Percentiles rank a stretch among this genome's conserved stretches.
These are phyloP conservation scores for Zygoascus biomembranicola DNA, from an alignment of 805 yeast species.

Conservation along the genomic window DNA sequence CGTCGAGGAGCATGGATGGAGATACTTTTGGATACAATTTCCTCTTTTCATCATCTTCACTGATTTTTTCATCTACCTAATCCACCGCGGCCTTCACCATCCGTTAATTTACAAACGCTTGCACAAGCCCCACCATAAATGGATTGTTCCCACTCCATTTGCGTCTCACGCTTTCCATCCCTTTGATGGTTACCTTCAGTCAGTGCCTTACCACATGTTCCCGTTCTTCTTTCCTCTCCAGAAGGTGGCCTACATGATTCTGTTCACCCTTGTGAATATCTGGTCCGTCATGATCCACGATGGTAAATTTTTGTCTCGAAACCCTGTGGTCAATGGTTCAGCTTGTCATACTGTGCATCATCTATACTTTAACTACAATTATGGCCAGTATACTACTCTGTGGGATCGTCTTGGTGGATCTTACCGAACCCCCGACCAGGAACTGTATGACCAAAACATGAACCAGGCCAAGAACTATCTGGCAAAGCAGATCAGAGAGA, in stretches of 20 bases:
- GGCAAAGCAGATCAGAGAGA: conserved; percentile 59
- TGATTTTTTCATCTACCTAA: conserved; percentile 83
- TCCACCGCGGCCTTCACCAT: conserved; percentile 92
- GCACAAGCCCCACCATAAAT: conserved; percentile 98
- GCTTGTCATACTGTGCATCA: conserved; percentile 98
- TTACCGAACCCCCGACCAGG: conserved; percentile 85
- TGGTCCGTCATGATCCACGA: conserved; percentile 99
- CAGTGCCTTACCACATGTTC: conserved; percentile 85
- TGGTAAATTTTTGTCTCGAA: conserved; percentile 89
- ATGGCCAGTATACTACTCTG: conserved; percentile 95
- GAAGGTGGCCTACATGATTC: conserved; percentile 68
- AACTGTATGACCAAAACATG: conserved; percentile 59
- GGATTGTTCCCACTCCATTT: conserved; percentile 97
- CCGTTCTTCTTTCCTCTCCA: conserved; percentile 91
- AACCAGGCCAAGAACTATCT: conserved; percentile 55
- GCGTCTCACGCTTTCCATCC: conserved; percentile 99
- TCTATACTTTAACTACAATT: conserved; percentile 93
- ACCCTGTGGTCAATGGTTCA: conserved; percentile 92
- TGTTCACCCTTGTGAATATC: conserved; percentile 87
- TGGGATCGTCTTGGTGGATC: conserved; percentile 97
- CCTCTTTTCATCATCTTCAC: conserved; percentile 85
- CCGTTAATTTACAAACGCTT: conserved; percentile 75
- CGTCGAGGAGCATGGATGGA: conserved; percentile 57
- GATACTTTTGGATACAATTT: conserved; percentile 59
- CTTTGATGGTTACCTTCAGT: conserved; percentile 89